Evolutionary conservation across 805 yeast species (phyloP), one percentile per base, ranked within the genome.

Genomic region (Kluyveromyces starmeri): DNA sequence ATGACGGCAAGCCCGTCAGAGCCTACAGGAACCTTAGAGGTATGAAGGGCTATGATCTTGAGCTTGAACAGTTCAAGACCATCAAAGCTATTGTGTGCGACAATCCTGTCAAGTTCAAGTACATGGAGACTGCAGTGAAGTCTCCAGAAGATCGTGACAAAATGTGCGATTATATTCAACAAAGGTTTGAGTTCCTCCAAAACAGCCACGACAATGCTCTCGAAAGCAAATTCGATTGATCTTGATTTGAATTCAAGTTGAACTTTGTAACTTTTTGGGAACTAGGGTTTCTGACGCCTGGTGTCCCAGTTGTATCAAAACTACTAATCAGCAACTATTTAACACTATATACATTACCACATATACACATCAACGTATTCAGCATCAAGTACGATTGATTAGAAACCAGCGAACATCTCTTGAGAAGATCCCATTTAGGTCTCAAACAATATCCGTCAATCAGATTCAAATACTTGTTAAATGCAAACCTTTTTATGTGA

Each of bases 11-110:
- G 15, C 56, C 48, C 32, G 37, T 50, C 30, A 45, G 61, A 29
- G 50, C 46, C 1, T 53, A 50, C 33, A 32, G 46, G 2, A 39
- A 39, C 20, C 26, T 39, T 27, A 33, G 30, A 14, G 22, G 37
- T 12, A 33, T 39, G 17, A 43, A 42, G 13, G 45, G 47, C 4
- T 48, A 50, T 26, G 61, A 56, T 41, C 27, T 56, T 18, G 61
- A 56, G 42, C 30, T 54, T 14, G 48, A 47, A 21, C 37, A 38
- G n/a, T 52, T 52, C 44, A 45, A 42, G 28, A 40, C 32, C 7
- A 36, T 50, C 36, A 28, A 45, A 10, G 39, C 43, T 6, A 19
- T 37, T 17, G 41, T 53, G 15, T 53, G 59, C 42, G 32, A 28
- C 4, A 30, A 39, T 8, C 32, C 39, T 4, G 31, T 44, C 8